Evolutionary conservation across 768 basidiomycete species (phyloP), one percentile per base, ranked within the genome.

Genomic region (Trametes cubensis): DNA sequence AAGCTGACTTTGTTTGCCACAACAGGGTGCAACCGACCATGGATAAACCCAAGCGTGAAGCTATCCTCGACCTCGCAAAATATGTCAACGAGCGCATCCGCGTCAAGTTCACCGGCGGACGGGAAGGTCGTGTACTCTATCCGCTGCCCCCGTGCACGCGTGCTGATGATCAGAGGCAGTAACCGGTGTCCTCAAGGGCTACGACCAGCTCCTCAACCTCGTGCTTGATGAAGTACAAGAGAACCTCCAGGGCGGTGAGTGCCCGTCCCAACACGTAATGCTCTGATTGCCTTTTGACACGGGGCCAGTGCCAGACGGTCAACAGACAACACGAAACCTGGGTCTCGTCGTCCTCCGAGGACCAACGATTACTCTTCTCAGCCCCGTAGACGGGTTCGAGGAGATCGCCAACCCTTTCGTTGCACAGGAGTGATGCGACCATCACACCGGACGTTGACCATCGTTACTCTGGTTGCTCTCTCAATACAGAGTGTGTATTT

Each of bases 91-190:
- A 95, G 75, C 84, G 86, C 64, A 92, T 99, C 72, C 79, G 94
- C 58, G 95, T 98, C 71, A 98, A 97, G 76, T 98, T 99, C 72
- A 94, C 94, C n/a, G 97, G 97, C 46, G 96, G 96, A 41, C 80
- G 97, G 42, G 95, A 99, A 84, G 95, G 95, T 92, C 44, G 14
- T 11, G 15, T 58, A 41, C 39, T 57, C 41, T 3, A 41, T n/a
- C n/a, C 4, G 45, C 39, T 38, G n/a, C 34, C 26, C 50, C 17
- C 20, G 14, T 26, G 46, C 40, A 38, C 11, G 7, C 28, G 57
- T 48, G 61, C 60, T 64, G 58, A 51, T 38, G 20, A 38, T 52
- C 62, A 53, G 10, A 18, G 21, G 21, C 69, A 98, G 96, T 98
- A 55, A 90, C 85, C 8, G 97, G 97, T 3, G 83, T 91, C 18